Evolutionary conservation across 2,329 filamentous ascomycete species (phyloP), one percentile per base, ranked within the genome.

Genomic region (Macrophomina phaseolina): DNA sequence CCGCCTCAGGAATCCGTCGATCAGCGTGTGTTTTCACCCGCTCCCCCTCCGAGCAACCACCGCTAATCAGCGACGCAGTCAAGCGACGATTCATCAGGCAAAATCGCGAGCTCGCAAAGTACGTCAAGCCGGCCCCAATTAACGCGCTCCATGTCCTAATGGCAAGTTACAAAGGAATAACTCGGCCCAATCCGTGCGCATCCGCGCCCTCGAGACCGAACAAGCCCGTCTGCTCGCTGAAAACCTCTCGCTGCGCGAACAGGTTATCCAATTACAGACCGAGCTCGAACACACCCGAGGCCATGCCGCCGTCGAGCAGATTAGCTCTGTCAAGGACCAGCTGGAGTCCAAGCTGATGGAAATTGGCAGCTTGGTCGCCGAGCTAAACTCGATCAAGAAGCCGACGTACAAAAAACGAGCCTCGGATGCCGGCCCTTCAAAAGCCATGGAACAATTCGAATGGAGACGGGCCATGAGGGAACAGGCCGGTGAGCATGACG

Each of bases 1-100:
- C 85, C 51, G 80, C 86, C 90, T 74, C 84, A 84, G 76, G 91
- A 93, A 80, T 89, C 83, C 75, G 80, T 92, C 71, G 91, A 94
- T 76, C 88, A 86, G 75, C 82, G 91, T 92, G 83, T 78, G 90
- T 85, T 71, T 67, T 63, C 65, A 11, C 48, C 18, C 23, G 36
- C 8, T 1, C 1, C 30, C 9, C 11, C n/a, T 32, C 58, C 48
- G 14, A 46, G 48, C 58, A 55, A 67, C 65, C 49, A 9, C 65
- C 32, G 30, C 65, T 67, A 16, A 67, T 45, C 40, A 11, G 16
- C n/a, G 11, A 38, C 56, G 32, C 72, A 94, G 91, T 94, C 68
- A 91, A 92, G 76, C 87, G 90, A 74, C 89, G 90, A 76, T 92
- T 94, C 75, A 83, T 94, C 73, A 87, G 92, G 65, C 92, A 95